Conservation (phyloP, 345 rosid genomes). For the Salix viminalis region DNA sequence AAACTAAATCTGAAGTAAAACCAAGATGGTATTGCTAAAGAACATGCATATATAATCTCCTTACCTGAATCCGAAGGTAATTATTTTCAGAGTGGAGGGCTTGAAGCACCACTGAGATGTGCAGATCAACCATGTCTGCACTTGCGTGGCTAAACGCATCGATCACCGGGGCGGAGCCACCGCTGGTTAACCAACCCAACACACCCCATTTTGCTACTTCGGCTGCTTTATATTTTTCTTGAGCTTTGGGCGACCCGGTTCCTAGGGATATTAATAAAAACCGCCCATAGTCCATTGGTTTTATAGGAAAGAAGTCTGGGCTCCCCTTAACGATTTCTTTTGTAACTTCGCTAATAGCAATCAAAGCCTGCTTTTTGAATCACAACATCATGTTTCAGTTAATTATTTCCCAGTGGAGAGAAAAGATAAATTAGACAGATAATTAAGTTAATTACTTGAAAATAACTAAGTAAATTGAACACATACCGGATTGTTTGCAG, state of each 20-base stretch:
- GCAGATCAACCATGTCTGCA: conserved; percentile 17
- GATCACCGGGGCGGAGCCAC: conserved; percentile 9
- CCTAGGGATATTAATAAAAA: conserved; percentile 18
- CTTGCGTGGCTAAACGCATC: conserved; percentile 16
- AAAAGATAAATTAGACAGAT: no score
- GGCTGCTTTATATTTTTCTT: background rate
- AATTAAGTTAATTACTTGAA: no score
- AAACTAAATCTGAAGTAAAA: no score
- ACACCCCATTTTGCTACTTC: conserved; percentile 18
- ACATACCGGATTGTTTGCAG: conserved; percentile 35
- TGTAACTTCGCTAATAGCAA: conserved; percentile 18
- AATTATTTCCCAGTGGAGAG: background rate
- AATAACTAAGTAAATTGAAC: no score
- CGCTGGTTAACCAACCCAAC: conserved; percentile 7
- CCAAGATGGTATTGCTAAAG: no score
- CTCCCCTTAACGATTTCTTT: conserved; percentile 9
- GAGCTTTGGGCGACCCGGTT: conserved; percentile 12
- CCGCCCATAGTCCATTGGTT: conserved; percentile 9
- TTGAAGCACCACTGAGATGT: conserved; percentile 11
- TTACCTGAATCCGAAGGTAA: conserved; percentile 15
- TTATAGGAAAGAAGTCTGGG: background rate
- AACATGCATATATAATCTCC: no score
- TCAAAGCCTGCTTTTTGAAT: conserved; percentile 1
- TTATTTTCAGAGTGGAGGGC: conserved; percentile 17
- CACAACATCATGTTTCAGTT: background rate